A percentile compares a stretch with the other conserved stretches of the same genome.
These are phyloP conservation scores for Lojkania enalia DNA, from an alignment of 2,329 filamentous ascomycete species.

Conservation along the genomic window DNA sequence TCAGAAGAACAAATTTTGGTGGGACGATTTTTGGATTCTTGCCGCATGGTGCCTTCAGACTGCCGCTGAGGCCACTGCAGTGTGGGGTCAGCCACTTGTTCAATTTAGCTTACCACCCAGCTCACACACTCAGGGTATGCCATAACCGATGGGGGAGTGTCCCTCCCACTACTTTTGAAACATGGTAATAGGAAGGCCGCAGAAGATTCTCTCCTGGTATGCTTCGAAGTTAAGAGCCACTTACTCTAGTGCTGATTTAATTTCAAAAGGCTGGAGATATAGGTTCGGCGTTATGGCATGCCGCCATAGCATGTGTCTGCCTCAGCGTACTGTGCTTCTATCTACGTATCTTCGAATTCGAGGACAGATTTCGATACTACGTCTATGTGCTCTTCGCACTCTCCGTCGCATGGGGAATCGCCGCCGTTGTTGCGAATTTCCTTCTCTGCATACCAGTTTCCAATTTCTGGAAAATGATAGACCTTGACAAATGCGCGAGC, in stretches of 20 bases:
- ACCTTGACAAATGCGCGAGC: not conserved
- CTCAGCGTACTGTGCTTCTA: not conserved
- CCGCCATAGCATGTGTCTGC: not conserved
- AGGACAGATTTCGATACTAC: not conserved
- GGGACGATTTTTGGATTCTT: not conserved
- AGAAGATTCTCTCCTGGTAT: not conserved
- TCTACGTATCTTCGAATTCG: not conserved
- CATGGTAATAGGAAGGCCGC: not conserved
- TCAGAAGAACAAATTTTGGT: not conserved
- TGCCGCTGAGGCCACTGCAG: not conserved
- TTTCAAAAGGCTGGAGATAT: not conserved
- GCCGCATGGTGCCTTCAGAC: not conserved
- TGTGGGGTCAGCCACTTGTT: not conserved
- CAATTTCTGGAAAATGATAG: not conserved
- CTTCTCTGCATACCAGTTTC: not conserved
- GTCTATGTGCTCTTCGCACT: not conserved
- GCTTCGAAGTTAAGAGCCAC: too few species aligned
- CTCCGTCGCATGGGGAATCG: not conserved
- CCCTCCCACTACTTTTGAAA: not conserved
- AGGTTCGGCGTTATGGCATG: not conserved
- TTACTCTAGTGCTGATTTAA: not conserved
- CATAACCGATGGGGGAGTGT: not conserved
- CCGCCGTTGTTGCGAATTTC: not conserved
- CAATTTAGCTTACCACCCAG: too few species aligned
- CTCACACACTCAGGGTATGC: too few species aligned